A percentile compares a stretch with the other conserved stretches of the same genome.
These are phyloP conservation scores for Adiantum capillusveneris DNA, from an alignment of 75 land plant genomes.

Conservation along the genomic window DNA sequence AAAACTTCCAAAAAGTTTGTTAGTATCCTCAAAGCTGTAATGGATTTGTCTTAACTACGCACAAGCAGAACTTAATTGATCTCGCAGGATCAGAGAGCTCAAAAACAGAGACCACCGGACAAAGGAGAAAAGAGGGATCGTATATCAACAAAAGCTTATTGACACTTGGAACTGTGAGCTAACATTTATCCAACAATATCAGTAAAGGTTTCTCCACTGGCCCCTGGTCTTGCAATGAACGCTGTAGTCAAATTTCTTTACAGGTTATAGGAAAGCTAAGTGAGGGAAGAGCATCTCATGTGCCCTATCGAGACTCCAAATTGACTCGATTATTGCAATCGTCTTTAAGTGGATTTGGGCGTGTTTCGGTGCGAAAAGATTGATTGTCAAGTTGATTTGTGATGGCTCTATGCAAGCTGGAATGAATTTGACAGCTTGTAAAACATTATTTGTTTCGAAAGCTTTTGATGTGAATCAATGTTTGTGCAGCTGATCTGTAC, in stretches of 20 bases:
- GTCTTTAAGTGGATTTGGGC: conserved; percentile 90
- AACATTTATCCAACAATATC: no score
- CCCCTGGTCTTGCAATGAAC: no score
- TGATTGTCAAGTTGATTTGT: no score
- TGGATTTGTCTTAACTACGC: no score
- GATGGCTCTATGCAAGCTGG: no score
- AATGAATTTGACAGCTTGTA: no score
- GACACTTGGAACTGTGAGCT: conserved; percentile 94
- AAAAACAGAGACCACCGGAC: conserved; percentile 94
- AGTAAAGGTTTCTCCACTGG: no score
- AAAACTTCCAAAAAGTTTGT: no score
- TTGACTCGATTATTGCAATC: conserved; percentile 92
- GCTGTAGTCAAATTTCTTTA: no score
- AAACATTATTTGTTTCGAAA: no score
- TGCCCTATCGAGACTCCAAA: conserved; percentile 98
- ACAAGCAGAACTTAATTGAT: conserved; percentile 81
- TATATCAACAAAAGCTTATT: conserved; percentile 96
- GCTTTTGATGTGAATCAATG: neutral
- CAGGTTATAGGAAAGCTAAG: conserved; percentile 96
- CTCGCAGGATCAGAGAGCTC: conserved; percentile 99
- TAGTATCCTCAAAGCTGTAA: no score
- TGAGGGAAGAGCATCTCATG: conserved; percentile 94
- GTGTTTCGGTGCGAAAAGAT: conserved; percentile 58
- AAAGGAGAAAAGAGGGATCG: conserved; percentile 96
- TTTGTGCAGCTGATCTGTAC: conserved; percentile 79